Evolutionary conservation across 805 yeast species (phyloP).

Genomic region (Candida glaebosa): DNA sequence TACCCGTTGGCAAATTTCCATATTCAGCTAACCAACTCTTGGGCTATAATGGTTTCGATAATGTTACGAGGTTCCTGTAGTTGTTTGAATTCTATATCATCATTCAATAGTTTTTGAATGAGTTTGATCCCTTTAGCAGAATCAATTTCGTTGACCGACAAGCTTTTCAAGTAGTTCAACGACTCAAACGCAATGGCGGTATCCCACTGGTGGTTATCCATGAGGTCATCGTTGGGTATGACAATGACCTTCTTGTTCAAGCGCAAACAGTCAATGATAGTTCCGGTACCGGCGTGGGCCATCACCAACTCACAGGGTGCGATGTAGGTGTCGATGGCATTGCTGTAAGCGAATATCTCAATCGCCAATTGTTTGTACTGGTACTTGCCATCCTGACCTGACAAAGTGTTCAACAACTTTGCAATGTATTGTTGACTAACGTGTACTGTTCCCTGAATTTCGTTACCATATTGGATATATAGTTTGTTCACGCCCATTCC

Average conservation of each 20-base stretch:
- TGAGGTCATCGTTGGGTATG: constrained; percentile 65
- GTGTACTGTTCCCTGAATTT: constrained; percentile 17
- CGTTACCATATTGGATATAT: constrained; percentile 32
- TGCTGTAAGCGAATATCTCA: constrained; percentile 21
- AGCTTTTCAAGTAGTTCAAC: constrained; percentile 1
- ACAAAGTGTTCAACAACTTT: constrained; percentile 10
- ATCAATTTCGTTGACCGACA: neutral
- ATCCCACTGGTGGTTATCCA: constrained; percentile 85
- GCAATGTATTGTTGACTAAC: constrained; percentile 22
- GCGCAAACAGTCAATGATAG: constrained; percentile 75
- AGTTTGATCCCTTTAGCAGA: neutral
- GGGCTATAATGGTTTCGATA: constrained; percentile 1
- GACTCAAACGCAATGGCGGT: constrained; percentile 45
- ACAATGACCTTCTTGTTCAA: constrained; percentile 56
- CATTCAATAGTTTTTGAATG: neutral
- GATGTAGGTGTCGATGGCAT: constrained; percentile 35
- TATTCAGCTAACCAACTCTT: constrained; percentile 2
- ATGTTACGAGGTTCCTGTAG: neutral
- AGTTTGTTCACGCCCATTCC: constrained; percentile 31
- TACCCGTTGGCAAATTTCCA: too few relatives aligned
- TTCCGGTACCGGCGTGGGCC: constrained; percentile 92
- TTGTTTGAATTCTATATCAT: neutral
- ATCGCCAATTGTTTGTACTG: constrained; percentile 8
- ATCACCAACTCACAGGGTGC: constrained; percentile 55
- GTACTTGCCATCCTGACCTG: neutral